Conservation (phyloP, 1,284 basidiomycete species). For the Papiliotrema flavescens region DNA sequence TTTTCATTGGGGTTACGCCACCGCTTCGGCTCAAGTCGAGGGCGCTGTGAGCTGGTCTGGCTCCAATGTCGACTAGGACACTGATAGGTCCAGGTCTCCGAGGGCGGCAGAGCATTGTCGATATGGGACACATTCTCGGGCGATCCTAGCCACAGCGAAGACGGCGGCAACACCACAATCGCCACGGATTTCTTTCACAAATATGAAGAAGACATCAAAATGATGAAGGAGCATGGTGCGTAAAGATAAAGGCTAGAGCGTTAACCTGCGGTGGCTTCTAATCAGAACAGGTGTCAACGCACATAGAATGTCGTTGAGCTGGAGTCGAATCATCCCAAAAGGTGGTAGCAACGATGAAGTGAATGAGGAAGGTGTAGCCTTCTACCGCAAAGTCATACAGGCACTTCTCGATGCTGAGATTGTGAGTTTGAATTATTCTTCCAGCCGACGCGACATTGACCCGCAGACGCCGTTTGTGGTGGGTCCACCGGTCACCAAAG, state of each 20-base stretch:
- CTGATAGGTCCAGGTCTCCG: slow-evolving; percentile 1
- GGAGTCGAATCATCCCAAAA: slow-evolving; percentile 67
- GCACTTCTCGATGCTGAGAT: slow-evolving; percentile 62
- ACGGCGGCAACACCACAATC: not conserved
- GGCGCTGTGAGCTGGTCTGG: not conserved
- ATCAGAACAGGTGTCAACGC: slow-evolving; percentile 62
- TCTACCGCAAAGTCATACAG: slow-evolving; percentile 58
- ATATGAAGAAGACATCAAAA: slow-evolving; percentile 64
- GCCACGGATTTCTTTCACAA: slow-evolving; percentile 59
- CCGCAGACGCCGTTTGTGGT: slow-evolving; percentile 20
- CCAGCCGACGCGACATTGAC: slow-evolving; percentile 57
- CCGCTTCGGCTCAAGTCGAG: slow-evolving; percentile 2
- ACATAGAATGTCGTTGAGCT: slow-evolving; percentile 65
- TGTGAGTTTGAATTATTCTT: slow-evolving; percentile 57
- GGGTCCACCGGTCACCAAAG: slow-evolving; percentile 58
- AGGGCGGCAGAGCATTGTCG: not conserved
- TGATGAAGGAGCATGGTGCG: slow-evolving; percentile 55
- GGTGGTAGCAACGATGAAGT: slow-evolving; percentile 62
- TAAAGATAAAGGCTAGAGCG: slow-evolving; percentile 45
- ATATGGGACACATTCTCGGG: slow-evolving; percentile 60
- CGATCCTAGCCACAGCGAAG: not conserved
- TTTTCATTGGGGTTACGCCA: slow-evolving; percentile 9
- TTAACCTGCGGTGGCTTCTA: slow-evolving; percentile 35
- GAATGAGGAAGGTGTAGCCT: slow-evolving; percentile 63
- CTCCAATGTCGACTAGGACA: not conserved